Base-by-base conservation (phyloP, 768 basidiomycete species). In the Lentinula raphanica region DNA sequence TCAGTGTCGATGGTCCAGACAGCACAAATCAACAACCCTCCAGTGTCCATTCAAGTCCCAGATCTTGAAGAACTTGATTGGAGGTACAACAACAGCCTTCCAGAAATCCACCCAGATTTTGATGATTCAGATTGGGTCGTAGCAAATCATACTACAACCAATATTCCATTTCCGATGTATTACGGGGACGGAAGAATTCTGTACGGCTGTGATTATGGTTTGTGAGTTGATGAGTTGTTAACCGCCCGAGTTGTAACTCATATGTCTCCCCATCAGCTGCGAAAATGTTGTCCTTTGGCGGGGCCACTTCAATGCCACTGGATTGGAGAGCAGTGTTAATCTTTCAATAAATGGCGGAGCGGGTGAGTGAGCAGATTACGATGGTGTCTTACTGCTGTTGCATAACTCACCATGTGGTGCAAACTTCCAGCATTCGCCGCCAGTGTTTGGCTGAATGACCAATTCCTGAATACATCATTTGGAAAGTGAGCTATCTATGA, bases 191-290 rank as follows among this genome's bases (percentile, higher is more conserved):
- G 88, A 1, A 75, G 87, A 36, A 73, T 92, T n/a, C 71, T 94
- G 28, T 92, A 90, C 69, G 90, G 89, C 1, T 92, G 90, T 65
- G 92, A 93, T 69, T 94, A 94, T 68, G 88, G 84, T 58, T 94
- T 86, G 90, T 92, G 59, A 69, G 86, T 59, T 1, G 46, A 28
- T n/a, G 15, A 19, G 32, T 39, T 39, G 38, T 19, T 28, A 3
- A 12, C 29, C 12, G 12, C 8, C n/a, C 27, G 17, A 48, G 5
- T 13, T 25, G 13, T 17, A 19, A 3, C 46, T 28, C 25, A 11
- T 59, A n/a, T 48, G 1, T 7, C 19, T 49, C 21, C 67, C 32
- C 5, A 50, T 21, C 61, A 92, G 91, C 72, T 92, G 91, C 61
- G 91, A 93, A 70, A 91, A 91, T 64, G 75, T 80, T 5, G 86